phyloP scores from a whole-genome alignment of 2,329 filamentous ascomycete species.

The Apiospora pterosperma region DNA sequence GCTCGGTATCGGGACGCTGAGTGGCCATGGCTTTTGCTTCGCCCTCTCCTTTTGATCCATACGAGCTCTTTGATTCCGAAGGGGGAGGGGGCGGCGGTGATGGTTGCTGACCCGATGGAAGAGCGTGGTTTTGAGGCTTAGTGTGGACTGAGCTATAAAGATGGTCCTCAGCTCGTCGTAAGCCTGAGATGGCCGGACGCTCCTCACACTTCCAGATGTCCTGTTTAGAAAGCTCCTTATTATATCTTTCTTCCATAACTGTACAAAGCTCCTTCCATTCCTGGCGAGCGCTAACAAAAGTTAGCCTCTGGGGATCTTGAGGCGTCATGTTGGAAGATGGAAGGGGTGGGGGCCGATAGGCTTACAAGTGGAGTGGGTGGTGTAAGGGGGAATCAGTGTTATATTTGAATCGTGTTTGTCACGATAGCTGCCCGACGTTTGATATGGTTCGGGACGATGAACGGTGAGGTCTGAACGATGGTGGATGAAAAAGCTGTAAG shows the following conservation, averaged over 20 bases:
- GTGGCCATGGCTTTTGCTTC: background rate
- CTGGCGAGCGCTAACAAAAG: background rate
- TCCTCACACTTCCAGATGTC: background rate
- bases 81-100: no score
- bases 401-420: background rate
- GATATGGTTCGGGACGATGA: background rate
- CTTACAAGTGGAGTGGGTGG: background rate
- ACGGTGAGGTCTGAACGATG: background rate
- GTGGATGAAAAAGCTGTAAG: background rate
- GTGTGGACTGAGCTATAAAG: background rate
- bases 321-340: background rate
- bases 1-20: background rate
- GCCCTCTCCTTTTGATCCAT: background rate
- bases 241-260: background rate
- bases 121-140: background rate
- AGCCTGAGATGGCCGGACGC: background rate
- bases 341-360: background rate
- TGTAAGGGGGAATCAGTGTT: background rate
- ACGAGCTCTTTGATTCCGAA: background rate
- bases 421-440: background rate
- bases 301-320: background rate
- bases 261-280: background rate
- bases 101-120: background rate
- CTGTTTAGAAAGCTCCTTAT: background rate
- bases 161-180: background rate